These are phyloP conservation scores for Curvularia lunata DNA, from an alignment of 2,329 filamentous ascomycete genomes.

Conservation along the genomic window DNA sequence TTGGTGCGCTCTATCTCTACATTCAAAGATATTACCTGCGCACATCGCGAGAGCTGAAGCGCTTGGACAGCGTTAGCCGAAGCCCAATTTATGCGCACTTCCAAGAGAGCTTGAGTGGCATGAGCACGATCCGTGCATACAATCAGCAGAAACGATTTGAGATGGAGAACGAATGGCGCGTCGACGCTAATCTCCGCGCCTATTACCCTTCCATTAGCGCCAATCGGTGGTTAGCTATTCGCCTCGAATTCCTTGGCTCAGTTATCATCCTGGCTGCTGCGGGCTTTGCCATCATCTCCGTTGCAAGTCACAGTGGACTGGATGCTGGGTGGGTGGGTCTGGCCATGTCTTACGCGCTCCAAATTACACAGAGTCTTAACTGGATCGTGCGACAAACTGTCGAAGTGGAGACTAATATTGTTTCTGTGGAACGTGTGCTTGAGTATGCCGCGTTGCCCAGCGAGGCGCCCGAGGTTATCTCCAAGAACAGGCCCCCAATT, in stretches of 20 bases:
- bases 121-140: slow-evolving; percentile 95
- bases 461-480: slow-evolving; percentile 93
- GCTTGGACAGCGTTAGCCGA: slow-evolving; percentile 90
- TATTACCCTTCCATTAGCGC: slow-evolving; percentile 97
- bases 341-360: slow-evolving; percentile 94
- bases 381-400: slow-evolving; percentile 99
- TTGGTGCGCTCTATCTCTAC: slow-evolving; percentile 82
- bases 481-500: slow-evolving; percentile 82
- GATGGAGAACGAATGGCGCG: slow-evolving; percentile 94
- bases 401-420: slow-evolving; percentile 99
- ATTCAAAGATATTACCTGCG: slow-evolving; percentile 97
- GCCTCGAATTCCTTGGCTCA: slow-evolving; percentile 93
- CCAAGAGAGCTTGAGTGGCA: slow-evolving; percentile 92
- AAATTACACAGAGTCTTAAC: slow-evolving; percentile 96
- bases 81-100: slow-evolving; percentile 99
- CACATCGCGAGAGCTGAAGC: slow-evolving; percentile 94
- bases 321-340: slow-evolving; percentile 83
- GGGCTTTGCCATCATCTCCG: slow-evolving; percentile 79
- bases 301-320: slow-evolving; percentile 69
- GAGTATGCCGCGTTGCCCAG: slow-evolving; percentile 92
- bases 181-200: slow-evolving; percentile 91
- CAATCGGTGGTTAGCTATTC: slow-evolving; percentile 87
- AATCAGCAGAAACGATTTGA: slow-evolving; percentile 86
- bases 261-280: slow-evolving; percentile 90
- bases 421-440: slow-evolving; percentile 95